Percentiles rank a stretch among this genome's conserved stretches.
phyloP scores from a whole-genome alignment of 257 asterid species.

The Forsythia suspensa region DNA sequence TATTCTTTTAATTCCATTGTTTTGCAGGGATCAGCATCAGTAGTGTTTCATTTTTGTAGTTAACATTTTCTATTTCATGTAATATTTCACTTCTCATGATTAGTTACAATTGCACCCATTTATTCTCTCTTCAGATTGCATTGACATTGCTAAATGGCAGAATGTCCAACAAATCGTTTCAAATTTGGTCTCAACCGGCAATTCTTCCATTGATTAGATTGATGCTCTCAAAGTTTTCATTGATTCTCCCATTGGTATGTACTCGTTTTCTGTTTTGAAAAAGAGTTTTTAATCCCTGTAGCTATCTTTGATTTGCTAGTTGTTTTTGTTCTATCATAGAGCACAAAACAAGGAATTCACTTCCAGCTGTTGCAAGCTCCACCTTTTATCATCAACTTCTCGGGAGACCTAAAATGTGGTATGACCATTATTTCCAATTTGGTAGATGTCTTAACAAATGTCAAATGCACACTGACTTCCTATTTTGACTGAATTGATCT shows the following conservation, averaged over 20 bases:
- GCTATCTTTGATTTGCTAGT: slow-evolving; percentile 23
- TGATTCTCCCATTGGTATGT: slow-evolving; percentile 86
- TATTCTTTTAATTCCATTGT: not conserved
- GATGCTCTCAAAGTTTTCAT: slow-evolving; percentile 78
- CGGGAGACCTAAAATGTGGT: slow-evolving; percentile 94
- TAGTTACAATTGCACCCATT: slow-evolving; percentile 7
- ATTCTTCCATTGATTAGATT: slow-evolving; percentile 57
- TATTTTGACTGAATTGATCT: not conserved
- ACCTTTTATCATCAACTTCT: slow-evolving; percentile 62
- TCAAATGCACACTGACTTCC: slow-evolving; percentile 3
- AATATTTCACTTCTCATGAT: not conserved
- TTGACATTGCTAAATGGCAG: slow-evolving; percentile 85
- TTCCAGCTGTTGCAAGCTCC: slow-evolving; percentile 88
- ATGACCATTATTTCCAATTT: slow-evolving; percentile 22
- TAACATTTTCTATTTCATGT: slow-evolving; percentile 5
- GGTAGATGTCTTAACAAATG: not conserved
- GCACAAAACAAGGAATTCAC: slow-evolving; percentile 77
- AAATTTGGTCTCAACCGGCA: slow-evolving; percentile 65
- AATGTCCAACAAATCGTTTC: slow-evolving; percentile 69
- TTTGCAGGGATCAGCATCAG: not conserved
- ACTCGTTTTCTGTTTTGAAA: slow-evolving; percentile 19
- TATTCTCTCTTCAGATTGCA: slow-evolving; percentile 48
- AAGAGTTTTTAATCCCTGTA: slow-evolving; percentile 16
- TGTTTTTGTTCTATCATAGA: slow-evolving; percentile 41
- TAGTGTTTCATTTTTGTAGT: slow-evolving; percentile 3